Base-by-base conservation (phyloP, 169 alveolate genomes). In the Perkinsus olseni region DNA sequence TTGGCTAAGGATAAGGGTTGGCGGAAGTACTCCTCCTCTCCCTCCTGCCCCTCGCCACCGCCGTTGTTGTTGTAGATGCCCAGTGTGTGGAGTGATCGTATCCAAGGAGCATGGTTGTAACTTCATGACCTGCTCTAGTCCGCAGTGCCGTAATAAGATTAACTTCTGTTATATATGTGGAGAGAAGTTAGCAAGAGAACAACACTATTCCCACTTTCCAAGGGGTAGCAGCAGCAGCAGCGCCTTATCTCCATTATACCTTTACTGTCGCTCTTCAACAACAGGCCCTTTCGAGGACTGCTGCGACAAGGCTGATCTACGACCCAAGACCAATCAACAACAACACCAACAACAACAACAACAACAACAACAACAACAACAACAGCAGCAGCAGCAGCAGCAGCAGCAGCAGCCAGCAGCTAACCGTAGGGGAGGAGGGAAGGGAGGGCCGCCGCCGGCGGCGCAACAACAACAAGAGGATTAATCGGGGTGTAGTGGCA, bases 91-190 rank as follows among this genome's bases (percentile, higher is more conserved):
- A 34, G 90, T 94, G n/a, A 91, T 93, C 28, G 94, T 94, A 28
- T 96, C 94, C 92, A 96, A 94, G 93, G 74, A 90, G 21, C 94
- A 94, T 31, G 97, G 97, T 28, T 96, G 97, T 90, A 94, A 96
- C 91, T 95, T 95, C 93, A 92, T 96, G 82, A 91, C 92, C 10
- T 96, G 97, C 91, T 91, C 93, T 28, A 93, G 95, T n/a, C 34
- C 90, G 10, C 74, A 92, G 37, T 95, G 96, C 90, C 38, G 91
- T 50, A 92, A 95, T 10, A 48, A 93, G 51, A 91, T 91, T 20
- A 50, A 39, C 39, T 93, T 95, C 92, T 95, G 96, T 93, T 93
- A 94, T 51, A 28, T 95, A 4, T 95, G 96, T 93, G 96, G 96
- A 0, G 82, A 40, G 0, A 62, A 74, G 62, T 34, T 91, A 37